These are phyloP conservation scores for Ascochyta lentis DNA, from an alignment of 2,329 filamentous ascomycete species.

Conservation along the genomic window DNA sequence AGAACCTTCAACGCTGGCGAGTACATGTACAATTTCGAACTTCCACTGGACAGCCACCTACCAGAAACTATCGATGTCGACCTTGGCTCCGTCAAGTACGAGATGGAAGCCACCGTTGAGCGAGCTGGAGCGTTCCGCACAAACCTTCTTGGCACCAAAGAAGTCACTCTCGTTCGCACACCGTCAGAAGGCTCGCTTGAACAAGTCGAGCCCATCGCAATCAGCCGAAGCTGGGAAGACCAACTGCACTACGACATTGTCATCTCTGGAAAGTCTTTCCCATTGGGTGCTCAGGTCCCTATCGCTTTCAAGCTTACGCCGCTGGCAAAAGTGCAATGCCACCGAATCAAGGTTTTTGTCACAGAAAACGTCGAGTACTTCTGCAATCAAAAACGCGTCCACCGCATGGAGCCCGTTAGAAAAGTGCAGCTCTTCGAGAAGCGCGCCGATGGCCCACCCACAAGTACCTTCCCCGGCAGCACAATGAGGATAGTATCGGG, in stretches of 20 bases:
- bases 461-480: constrained; percentile 75
- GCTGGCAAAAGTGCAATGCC: constrained; percentile 89
- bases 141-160: constrained; percentile 81
- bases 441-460: constrained; percentile 77
- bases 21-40: constrained; percentile 79
- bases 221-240: constrained; percentile 92
- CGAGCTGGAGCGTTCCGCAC: constrained; percentile 88
- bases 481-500: constrained; percentile 79
- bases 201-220: constrained; percentile 91
- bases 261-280: constrained; percentile 94
- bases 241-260: constrained; percentile 95
- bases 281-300: constrained; percentile 83
- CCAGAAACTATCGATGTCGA: constrained; percentile 87
- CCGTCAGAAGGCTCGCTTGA: constrained; percentile 88
- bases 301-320: constrained; percentile 95
- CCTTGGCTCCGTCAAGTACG: constrained; percentile 85
- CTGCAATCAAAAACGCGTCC: constrained; percentile 83
- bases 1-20: constrained; percentile 81
- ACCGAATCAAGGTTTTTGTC: constrained; percentile 88
- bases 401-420: constrained; percentile 80
- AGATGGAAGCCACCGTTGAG: constrained; percentile 83
- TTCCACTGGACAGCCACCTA: constrained; percentile 78
- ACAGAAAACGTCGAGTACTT: constrained; percentile 93
- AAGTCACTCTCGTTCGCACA: constrained; percentile 82
- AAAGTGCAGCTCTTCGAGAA: constrained; percentile 92